These are phyloP conservation scores for Fraxinus americana DNA, from an alignment of 257 asterid species.

Conservation along the genomic window DNA sequence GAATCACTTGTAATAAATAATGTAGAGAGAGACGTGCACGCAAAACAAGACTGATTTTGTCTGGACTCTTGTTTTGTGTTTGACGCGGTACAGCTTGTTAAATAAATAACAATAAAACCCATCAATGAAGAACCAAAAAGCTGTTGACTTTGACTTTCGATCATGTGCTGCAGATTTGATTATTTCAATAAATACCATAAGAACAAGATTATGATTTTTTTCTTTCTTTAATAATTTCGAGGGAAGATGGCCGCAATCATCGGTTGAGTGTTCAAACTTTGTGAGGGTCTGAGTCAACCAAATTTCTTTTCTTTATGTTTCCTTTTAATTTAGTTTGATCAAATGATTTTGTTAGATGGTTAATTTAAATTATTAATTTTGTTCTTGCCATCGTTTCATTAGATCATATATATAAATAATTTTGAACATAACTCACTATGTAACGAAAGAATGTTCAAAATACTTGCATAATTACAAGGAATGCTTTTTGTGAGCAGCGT, in stretches of 20 bases:
- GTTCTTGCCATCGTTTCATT: too few species aligned
- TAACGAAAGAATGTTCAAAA: too few species aligned
- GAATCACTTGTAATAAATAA: not conserved
- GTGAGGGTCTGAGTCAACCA: not conserved
- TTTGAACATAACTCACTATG: too few species aligned
- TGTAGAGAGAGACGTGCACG: slow-evolving; percentile 39
- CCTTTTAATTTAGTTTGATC: not conserved
- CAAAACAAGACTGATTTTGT: slow-evolving; percentile 47
- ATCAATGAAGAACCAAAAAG: not conserved
- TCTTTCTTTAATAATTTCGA: slow-evolving; percentile 7
- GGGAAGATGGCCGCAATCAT: slow-evolving; percentile 1
- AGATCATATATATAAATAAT: too few species aligned
- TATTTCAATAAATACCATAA: not conserved
- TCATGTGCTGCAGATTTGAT: not conserved
- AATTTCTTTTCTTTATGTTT: not conserved
- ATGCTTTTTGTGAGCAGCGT: too few species aligned
- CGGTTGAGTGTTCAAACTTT: not conserved
- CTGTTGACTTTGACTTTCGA: slow-evolving; percentile 4
- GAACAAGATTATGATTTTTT: slow-evolving; percentile 7
- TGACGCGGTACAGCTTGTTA: slow-evolving; percentile 21
- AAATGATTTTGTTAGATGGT: too few species aligned
- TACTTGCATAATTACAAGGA: too few species aligned
- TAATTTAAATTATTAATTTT: too few species aligned
- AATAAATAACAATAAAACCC: not conserved
- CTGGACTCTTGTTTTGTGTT: slow-evolving; percentile 24